Evolutionary conservation across 495 filamentous ascomycete species (phyloP).

Genomic region (Chaetomium tenue): DNA sequence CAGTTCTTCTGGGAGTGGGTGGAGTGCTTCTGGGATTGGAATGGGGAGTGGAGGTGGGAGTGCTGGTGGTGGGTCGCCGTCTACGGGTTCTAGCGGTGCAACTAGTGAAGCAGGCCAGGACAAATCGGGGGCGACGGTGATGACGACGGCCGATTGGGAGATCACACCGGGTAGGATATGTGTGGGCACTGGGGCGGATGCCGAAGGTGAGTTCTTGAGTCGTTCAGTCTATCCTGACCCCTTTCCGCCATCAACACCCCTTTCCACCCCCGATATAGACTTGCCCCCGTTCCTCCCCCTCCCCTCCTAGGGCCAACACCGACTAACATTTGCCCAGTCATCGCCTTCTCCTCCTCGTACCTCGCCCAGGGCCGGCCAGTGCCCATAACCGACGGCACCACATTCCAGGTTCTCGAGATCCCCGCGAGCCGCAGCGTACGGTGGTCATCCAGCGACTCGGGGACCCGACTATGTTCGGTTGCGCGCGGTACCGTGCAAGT

Average conservation of each 20-base stretch:
- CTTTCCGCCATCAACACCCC: too few species aligned
- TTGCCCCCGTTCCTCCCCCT: too few species aligned
- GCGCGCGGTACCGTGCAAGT: conserved; percentile 19
- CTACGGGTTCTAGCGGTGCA: too few species aligned
- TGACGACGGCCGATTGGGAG: conserved; percentile 24
- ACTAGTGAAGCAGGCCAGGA: too few species aligned
- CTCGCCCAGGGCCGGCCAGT: conserved; percentile 13
- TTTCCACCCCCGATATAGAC: too few species aligned
- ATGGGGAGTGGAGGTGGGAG: not conserved
- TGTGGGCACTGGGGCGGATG: not conserved
- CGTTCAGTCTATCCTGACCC: not conserved
- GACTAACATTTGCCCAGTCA: not conserved
- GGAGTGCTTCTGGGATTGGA: not conserved
- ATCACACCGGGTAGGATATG: conserved; percentile 20
- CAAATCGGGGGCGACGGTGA: not conserved
- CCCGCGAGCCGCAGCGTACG: conserved; percentile 10
- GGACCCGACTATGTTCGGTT: conserved; percentile 20
- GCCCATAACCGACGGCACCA: conserved; percentile 2
- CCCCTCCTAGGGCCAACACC: not conserved
- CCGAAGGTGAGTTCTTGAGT: conserved; percentile 8
- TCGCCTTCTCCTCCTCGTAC: conserved; percentile 23
- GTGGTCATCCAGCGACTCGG: conserved; percentile 8
- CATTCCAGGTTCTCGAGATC: conserved; percentile 20
- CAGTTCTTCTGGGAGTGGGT: too few species aligned
- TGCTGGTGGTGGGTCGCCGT: too few species aligned